A percentile compares a stretch with the other conserved stretches of the same genome.
Conservation (phyloP, 2,329 filamentous ascomycete species). For the Hypoxylon sp. region DNA sequence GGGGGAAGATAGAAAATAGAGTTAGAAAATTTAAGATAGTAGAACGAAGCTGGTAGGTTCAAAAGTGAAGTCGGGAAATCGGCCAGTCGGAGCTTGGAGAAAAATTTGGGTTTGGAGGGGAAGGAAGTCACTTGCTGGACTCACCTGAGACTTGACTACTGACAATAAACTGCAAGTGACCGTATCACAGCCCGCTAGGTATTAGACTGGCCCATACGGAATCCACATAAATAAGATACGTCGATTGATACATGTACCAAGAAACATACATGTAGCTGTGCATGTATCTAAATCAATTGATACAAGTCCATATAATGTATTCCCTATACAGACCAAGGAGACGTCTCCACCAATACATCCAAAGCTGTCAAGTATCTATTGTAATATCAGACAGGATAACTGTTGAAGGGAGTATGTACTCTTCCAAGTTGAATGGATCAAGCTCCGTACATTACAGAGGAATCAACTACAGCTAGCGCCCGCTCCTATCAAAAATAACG, state of each 20-base stretch:
- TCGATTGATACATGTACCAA: neutral
- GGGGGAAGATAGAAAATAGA: constrained; percentile 20
- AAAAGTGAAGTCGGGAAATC: constrained; percentile 30
- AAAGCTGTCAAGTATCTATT: neutral
- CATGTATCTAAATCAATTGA: no score
- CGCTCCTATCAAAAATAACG: neutral
- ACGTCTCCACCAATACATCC: neutral
- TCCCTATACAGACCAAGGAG: neutral
- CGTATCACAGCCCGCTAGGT: constrained; percentile 23
- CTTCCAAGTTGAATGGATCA: neutral
- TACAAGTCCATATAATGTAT: neutral
- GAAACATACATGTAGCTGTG: neutral
- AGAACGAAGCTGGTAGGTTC: constrained; percentile 27
- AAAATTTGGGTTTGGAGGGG: constrained; percentile 26
- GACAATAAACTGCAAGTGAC: constrained; percentile 31
- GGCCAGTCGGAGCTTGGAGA: constrained; percentile 42
- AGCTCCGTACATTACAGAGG: neutral
- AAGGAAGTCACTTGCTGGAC: constrained; percentile 29
- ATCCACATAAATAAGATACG: neutral
- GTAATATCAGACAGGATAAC: neutral
- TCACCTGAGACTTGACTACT: constrained; percentile 37
- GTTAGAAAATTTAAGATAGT: constrained; percentile 34
- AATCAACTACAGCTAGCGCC: neutral
- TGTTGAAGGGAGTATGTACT: neutral
- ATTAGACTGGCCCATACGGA: neutral